Percentiles rank a stretch among this genome's conserved stretches.
Evolutionary conservation across 2,329 filamentous ascomycete species (phyloP).

Genomic region (Reticulascus tulasneorum): DNA sequence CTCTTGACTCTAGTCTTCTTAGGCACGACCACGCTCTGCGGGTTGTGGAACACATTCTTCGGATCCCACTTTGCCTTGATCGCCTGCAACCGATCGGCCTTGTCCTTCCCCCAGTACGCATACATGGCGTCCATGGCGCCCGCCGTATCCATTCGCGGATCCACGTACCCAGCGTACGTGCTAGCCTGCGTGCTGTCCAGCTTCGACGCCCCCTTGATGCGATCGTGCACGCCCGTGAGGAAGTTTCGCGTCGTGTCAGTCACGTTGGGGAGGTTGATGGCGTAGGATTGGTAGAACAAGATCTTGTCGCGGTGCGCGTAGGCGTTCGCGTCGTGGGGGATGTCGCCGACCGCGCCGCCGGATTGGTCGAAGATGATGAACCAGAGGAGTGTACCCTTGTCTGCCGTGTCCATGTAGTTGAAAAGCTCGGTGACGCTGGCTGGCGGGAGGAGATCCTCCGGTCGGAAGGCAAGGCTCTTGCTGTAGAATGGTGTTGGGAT

Average conservation of each 20-base stretch:
- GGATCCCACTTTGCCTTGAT: constrained; percentile 52
- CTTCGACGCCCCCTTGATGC: constrained; percentile 32
- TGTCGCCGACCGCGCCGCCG: constrained; percentile 49
- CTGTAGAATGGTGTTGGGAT: constrained; percentile 41
- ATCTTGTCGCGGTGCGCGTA: constrained; percentile 54
- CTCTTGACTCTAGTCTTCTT: no score
- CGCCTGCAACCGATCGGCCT: constrained; percentile 34
- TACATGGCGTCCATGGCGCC: constrained; percentile 32
- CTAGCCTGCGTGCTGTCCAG: constrained; percentile 18
- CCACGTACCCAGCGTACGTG: constrained; percentile 61
- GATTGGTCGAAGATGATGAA: constrained; percentile 52
- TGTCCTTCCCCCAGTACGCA: constrained; percentile 52
- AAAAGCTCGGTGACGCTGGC: constrained; percentile 40
- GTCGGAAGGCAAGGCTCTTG: constrained; percentile 44
- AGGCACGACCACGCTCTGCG: constrained; percentile 51
- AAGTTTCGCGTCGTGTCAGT: constrained; percentile 45
- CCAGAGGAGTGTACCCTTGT: constrained; percentile 46
- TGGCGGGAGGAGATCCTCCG: constrained; percentile 36
- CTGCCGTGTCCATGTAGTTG: constrained; percentile 37
- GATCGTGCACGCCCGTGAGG: constrained; percentile 45
- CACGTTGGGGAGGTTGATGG: constrained; percentile 43
- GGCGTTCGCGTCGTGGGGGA: constrained; percentile 45
- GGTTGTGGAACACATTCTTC: constrained; percentile 51
- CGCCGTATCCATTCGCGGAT: constrained; percentile 43
- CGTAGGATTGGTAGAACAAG: constrained; percentile 53